These are phyloP conservation scores for Aspergillus sp. DNA, from an alignment of 2,329 filamentous ascomycete genomes.

Conservation along the genomic window DNA sequence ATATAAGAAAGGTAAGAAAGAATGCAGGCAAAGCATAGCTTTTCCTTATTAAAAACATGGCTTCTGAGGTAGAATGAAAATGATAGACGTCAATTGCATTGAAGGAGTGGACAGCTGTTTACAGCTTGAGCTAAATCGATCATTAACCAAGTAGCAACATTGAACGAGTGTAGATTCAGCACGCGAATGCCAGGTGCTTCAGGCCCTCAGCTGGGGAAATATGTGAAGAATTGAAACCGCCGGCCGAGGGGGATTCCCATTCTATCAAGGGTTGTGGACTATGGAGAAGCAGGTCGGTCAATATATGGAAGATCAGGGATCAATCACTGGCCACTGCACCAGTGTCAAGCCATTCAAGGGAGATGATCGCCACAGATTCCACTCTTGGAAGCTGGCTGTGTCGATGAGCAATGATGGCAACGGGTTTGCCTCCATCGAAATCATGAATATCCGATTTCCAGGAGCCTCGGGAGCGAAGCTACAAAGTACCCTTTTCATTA, in stretches of 20 bases:
- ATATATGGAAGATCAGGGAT: neutral
- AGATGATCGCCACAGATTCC: constrained; percentile 8
- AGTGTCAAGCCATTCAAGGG: neutral
- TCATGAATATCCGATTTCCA: neutral
- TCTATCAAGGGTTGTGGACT: neutral
- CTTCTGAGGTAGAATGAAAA: neutral
- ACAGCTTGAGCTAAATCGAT: constrained; percentile 10
- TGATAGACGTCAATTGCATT: neutral
- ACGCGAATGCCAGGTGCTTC: constrained; percentile 7
- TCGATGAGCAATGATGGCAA: neutral
- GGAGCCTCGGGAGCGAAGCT: neutral
- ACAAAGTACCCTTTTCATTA: neutral
- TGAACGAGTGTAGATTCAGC: constrained; percentile 8
- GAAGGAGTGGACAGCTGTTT: constrained; percentile 13
- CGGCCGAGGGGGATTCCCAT: neutral
- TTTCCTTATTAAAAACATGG: constrained; percentile 29
- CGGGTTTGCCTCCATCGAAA: neutral
- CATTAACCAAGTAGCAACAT: constrained; percentile 7
- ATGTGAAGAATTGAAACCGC: neutral
- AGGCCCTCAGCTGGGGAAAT: neutral
- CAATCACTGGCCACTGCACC: no score
- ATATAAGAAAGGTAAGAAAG: constrained; percentile 26
- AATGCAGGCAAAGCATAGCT: constrained; percentile 26
- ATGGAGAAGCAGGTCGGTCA: constrained; percentile 1
- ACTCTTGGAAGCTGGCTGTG: neutral